A percentile compares a stretch with the other conserved stretches of the same genome.
Evolutionary conservation across 2,329 filamentous ascomycete species (phyloP).

Genomic region (Tolypocladium album): DNA sequence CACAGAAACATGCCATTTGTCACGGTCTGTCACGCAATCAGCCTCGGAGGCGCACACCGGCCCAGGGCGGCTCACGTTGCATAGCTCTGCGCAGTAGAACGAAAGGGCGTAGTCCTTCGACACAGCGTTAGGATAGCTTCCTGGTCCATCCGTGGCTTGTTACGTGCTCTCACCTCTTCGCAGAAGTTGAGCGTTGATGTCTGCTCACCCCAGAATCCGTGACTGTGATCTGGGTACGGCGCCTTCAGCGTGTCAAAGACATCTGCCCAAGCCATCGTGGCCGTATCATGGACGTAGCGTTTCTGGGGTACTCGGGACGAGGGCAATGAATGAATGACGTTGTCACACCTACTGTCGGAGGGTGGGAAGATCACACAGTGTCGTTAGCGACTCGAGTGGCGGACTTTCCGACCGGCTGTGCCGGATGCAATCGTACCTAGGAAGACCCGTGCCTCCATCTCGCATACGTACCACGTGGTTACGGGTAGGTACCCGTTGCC

Average conservation of each 20-base stretch:
- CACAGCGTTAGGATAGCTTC: neutral
- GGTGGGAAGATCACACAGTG: neutral
- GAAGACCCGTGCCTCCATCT: no score
- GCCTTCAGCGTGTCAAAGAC: constrained; percentile 7
- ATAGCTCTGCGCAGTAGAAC: constrained; percentile 63
- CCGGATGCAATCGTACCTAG: neutral
- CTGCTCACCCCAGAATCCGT: constrained; percentile 57
- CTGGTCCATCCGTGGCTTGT: neutral
- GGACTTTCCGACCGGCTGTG: neutral
- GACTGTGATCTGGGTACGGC: constrained; percentile 33
- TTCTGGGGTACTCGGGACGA: neutral
- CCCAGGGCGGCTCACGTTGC: constrained; percentile 38
- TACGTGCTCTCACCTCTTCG: constrained; percentile 49
- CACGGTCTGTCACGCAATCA: constrained; percentile 42
- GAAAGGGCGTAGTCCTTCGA: constrained; percentile 55
- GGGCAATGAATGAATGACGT: neutral
- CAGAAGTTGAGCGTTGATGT: constrained; percentile 71
- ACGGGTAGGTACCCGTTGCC: no score
- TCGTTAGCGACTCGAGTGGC: neutral
- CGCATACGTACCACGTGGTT: no score
- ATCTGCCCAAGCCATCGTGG: neutral
- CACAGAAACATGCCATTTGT: constrained; percentile 78
- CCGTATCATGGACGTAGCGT: neutral
- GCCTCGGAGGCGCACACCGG: neutral
- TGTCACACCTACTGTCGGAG: neutral